A percentile compares a stretch with the other conserved stretches of the same genome.
phyloP scores from a whole-genome alignment of 1,284 basidiomycete genomes.

The Athelia psychrophila region DNA sequence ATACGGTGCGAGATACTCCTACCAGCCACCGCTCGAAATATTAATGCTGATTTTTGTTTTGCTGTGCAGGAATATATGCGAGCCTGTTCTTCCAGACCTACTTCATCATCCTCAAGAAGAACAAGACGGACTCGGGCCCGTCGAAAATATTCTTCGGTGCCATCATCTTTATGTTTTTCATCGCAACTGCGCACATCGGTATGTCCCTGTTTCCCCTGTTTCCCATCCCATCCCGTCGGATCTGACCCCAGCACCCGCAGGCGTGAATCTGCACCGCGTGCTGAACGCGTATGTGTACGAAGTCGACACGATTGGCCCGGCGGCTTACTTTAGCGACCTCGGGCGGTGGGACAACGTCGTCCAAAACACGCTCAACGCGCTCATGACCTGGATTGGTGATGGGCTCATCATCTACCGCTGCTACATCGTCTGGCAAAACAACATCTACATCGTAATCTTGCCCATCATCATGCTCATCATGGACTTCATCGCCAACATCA shows the following conservation, averaged over 20 bases:
- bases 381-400: slow-evolving; percentile 28
- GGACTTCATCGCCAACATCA: slow-evolving; percentile 20
- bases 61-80: slow-evolving; percentile 12
- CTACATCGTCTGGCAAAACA: slow-evolving; percentile 25
- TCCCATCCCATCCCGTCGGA: neutral
- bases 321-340: slow-evolving; percentile 22
- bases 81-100: slow-evolving; percentile 14
- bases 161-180: slow-evolving; percentile 7
- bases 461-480: slow-evolving; percentile 19
- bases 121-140: slow-evolving; percentile 9
- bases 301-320: slow-evolving; percentile 19
- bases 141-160: slow-evolving; percentile 12
- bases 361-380: slow-evolving; percentile 23
- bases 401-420: slow-evolving; percentile 27
- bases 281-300: slow-evolving; percentile 24
- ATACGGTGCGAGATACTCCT: slow-evolving; percentile 3
- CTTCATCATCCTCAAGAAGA: slow-evolving; percentile 12
- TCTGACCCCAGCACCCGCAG: slow-evolving; percentile 2
- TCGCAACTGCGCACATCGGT: slow-evolving; percentile 5
- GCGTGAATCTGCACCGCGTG: slow-evolving; percentile 25
- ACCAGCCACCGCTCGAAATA: too few species aligned
- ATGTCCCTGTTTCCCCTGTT: neutral
- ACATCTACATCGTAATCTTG: slow-evolving; percentile 18
- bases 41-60: neutral
- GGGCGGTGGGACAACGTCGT: slow-evolving; percentile 26